Evolutionary conservation across 192 early-diverging fungal species (phyloP), one percentile per base, ranked within the genome.

Genomic region (Entomortierella lignicola): DNA sequence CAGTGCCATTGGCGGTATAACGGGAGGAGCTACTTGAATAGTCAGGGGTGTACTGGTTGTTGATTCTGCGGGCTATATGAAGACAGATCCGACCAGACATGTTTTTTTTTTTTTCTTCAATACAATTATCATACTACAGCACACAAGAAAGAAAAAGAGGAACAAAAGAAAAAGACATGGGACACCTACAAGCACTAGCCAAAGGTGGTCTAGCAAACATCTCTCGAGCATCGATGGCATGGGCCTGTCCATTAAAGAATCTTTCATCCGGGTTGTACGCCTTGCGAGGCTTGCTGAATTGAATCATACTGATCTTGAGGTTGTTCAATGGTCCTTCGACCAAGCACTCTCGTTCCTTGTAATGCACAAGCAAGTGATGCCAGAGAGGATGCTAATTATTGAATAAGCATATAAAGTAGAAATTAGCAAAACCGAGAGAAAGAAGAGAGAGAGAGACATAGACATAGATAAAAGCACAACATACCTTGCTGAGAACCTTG

Each of bases 281-380:
- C 62, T 84, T 86, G 64, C 89, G 88, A 20, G 92, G 93, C 39
- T 88, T 83, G 82, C 88, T 91, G 57, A 99, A 95, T 62, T 94
- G 94, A n/a, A 96, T 95, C 81, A 93, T 92, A 61, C 92, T 94
- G 47, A 88, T 85, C 61, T 96, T 95, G 25, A 99, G 84, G 61
- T 95, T 95, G 77, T 87, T 91, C 52, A 99, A 81, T 47, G 93
- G 91, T 15, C 98, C 98, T 74, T 99, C 98, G 4, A 99, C 96
- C 43, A 99, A 82, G 56, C 94, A 93, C 21, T 91, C 87, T 48
- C 91, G 85, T 69, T 92, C 93, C 82, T 98, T 98, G 89, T 93
- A 99, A 55, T 93, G 91, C 54, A 93, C 94, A 29, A 99, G 82
- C 43, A 99, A 85, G 83, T 99, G 95, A 74, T 99, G 95, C 98